phyloP scores from a whole-genome alignment of 805 yeast genomes.

The Metschnikowia corniflorae region DNA sequence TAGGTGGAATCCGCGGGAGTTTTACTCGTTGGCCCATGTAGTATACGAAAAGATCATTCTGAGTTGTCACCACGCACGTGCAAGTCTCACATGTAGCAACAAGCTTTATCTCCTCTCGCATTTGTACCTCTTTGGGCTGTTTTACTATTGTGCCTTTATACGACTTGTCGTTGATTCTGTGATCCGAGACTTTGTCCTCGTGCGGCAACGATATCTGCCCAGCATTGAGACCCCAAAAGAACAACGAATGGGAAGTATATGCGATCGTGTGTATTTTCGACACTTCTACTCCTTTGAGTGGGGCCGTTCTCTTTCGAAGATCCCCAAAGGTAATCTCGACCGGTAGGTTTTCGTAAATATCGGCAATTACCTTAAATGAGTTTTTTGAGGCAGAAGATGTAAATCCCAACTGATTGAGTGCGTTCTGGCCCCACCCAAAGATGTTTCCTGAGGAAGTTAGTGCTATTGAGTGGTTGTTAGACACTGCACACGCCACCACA shows the following conservation, averaged over 20 bases:
- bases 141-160: slow-evolving; percentile 37
- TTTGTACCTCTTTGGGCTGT: slow-evolving; percentile 38
- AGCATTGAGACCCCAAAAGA: slow-evolving; percentile 73
- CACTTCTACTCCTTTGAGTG: slow-evolving; percentile 47
- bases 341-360: slow-evolving; percentile 37
- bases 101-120: slow-evolving; percentile 49
- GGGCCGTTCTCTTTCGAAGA: slow-evolving; percentile 22
- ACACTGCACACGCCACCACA: slow-evolving; percentile 40
- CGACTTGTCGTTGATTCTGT: slow-evolving; percentile 24
- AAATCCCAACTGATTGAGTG: slow-evolving; percentile 61
- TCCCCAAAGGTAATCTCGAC: slow-evolving; percentile 40
- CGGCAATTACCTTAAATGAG: slow-evolving; percentile 21
- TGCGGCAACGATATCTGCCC: slow-evolving; percentile 60
- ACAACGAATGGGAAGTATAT: slow-evolving; percentile 46
- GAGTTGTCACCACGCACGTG: slow-evolving; percentile 59
- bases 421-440: slow-evolving; percentile 78
- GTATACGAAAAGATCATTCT: slow-evolving; percentile 61
- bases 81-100: slow-evolving; percentile 65
- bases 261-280: slow-evolving; percentile 71
- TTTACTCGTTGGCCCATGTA: slow-evolving; percentile 55
- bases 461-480: slow-evolving; percentile 67
- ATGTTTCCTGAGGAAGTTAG: slow-evolving; percentile 51
- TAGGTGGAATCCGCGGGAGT: slow-evolving; percentile 37
- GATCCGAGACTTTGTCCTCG: slow-evolving; percentile 17
- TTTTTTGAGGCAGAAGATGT: slow-evolving; percentile 16